A percentile compares a stretch with the other conserved stretches of the same genome.
Conservation (phyloP, 2,329 filamentous ascomycete species). For the Sphaerulina vaccinii region DNA sequence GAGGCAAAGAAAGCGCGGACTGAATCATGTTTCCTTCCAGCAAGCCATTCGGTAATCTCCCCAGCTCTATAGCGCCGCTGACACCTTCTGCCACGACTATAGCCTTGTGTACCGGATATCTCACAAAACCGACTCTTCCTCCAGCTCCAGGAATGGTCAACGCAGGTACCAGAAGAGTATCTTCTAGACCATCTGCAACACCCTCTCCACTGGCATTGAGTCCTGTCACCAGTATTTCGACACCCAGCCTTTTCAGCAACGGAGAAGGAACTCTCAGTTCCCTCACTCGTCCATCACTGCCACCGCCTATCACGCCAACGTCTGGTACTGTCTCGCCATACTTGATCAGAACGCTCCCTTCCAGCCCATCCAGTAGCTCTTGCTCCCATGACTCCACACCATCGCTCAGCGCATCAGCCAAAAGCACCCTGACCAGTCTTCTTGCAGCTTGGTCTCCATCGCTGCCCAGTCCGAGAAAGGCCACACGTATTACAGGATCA, state of each 20-base stretch:
- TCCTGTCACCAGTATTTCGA: slow-evolving; percentile 63
- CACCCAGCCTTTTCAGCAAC: slow-evolving; percentile 57
- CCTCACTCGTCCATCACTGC: slow-evolving; percentile 52
- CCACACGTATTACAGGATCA: slow-evolving; percentile 55
- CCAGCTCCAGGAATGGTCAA: slow-evolving; percentile 66
- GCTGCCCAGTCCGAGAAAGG: slow-evolving; percentile 44
- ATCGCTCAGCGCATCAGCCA: slow-evolving; percentile 47
- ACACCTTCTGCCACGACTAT: slow-evolving; percentile 73
- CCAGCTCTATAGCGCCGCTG: slow-evolving; percentile 60
- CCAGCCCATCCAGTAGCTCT: slow-evolving; percentile 37
- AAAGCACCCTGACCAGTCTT: slow-evolving; percentile 62
- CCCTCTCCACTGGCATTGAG: slow-evolving; percentile 45
- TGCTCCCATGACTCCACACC: slow-evolving; percentile 45
- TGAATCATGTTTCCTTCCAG: slow-evolving; percentile 44
- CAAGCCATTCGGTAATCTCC: slow-evolving; percentile 39
- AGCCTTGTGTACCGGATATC: slow-evolving; percentile 80
- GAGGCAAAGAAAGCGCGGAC: slow-evolving; percentile 58
- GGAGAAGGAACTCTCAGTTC: slow-evolving; percentile 65
- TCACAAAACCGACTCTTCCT: slow-evolving; percentile 64
- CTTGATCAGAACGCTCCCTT: slow-evolving; percentile 44
- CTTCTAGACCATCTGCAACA: slow-evolving; percentile 41
- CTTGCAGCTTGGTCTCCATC: slow-evolving; percentile 54
- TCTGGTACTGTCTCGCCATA: slow-evolving; percentile 56
- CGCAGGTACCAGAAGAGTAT: slow-evolving; percentile 70
- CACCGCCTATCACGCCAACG: slow-evolving; percentile 20